Evolutionary conservation across 768 basidiomycete species (phyloP).

Genomic region (Lyophyllum semitale): DNA sequence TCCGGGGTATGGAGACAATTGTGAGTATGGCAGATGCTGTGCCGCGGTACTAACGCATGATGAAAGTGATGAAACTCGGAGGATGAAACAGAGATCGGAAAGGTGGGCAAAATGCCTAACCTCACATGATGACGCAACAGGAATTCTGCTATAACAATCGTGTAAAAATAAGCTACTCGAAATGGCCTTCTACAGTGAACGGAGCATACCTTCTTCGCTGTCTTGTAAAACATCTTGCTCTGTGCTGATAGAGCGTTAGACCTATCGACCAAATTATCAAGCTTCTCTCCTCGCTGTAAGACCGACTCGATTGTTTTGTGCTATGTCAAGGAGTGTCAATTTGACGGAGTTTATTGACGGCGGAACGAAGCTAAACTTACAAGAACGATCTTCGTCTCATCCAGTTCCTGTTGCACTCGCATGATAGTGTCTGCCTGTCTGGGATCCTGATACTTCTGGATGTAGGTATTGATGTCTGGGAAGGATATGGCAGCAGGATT

Average conservation of each 20-base stretch:
- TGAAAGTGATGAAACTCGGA: conserved; percentile 8
- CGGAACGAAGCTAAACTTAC: conserved; percentile 47
- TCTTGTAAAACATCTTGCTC: conserved; percentile 99
- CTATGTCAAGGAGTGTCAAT: conserved; percentile 39
- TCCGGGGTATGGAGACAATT: conserved; percentile 12
- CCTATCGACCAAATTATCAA: conserved; percentile 93
- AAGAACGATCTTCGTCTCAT: conserved; percentile 98
- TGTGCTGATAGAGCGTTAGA: conserved; percentile 86
- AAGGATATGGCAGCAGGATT: conserved; percentile 73
- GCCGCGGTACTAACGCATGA: conserved; percentile 4
- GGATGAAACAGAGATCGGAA: conserved; percentile 11
- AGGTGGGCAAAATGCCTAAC: background rate
- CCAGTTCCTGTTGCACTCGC: conserved; percentile 96
- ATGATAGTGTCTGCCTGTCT: conserved; percentile 97
- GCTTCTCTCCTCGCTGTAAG: conserved; percentile 92
- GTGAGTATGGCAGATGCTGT: background rate
- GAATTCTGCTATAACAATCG: conserved; percentile 82
- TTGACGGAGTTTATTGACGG: background rate
- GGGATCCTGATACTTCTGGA: conserved; percentile 96
- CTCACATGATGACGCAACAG: conserved; percentile 86
- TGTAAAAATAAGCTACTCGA: background rate
- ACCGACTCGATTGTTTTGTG: conserved; percentile 99
- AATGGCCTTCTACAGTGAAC: background rate
- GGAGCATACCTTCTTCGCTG: conserved; percentile 88
- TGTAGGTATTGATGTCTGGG: conserved; percentile 73